Conservation (phyloP, 352 stramenopile genomes). For the Phytophthora macrochlamydospora region DNA sequence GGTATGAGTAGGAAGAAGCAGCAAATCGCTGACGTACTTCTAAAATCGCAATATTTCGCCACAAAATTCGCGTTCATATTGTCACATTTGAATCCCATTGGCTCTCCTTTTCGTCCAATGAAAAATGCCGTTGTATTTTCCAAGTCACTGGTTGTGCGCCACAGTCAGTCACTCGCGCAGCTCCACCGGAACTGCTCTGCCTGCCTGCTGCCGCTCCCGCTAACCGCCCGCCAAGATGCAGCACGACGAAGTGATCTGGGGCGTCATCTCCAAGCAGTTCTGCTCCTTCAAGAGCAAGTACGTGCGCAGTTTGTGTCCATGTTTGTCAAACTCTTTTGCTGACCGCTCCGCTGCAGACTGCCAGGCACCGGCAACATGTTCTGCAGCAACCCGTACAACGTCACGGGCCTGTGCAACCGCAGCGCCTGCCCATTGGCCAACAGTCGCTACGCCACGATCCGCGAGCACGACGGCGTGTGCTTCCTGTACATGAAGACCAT, state of each 20-base stretch:
- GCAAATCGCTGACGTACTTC: not conserved
- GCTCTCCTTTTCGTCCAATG: conserved; percentile 19
- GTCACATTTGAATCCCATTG: not conserved
- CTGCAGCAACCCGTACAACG: conserved; percentile 98
- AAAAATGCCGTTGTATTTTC: conserved; percentile 5
- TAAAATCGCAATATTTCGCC: not conserved
- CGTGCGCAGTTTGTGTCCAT: conserved; percentile 6
- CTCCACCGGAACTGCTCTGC: conserved; percentile 3
- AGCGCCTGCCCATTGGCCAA: conserved; percentile 97
- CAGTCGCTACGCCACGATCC: conserved; percentile 97
- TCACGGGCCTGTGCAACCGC: conserved; percentile 98
- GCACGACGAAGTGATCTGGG: conserved; percentile 99
- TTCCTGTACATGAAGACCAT: conserved; percentile 99
- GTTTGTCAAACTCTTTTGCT: not conserved
- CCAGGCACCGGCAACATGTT: conserved; percentile 93
- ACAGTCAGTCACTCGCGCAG: conserved; percentile 13
- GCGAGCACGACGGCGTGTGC: conserved; percentile 96
- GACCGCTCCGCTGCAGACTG: conserved; percentile 23
- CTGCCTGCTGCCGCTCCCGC: not conserved
- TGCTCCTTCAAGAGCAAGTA: conserved; percentile 99
- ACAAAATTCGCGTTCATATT: conserved; percentile 8
- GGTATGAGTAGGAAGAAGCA: conserved; percentile 6
- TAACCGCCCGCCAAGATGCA: conserved; percentile 71
- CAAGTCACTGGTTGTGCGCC: not conserved
- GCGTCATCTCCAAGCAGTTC: conserved; percentile 98